Conservation (phyloP, 1,284 basidiomycete species). For the Pseudozyma sp. region DNA sequence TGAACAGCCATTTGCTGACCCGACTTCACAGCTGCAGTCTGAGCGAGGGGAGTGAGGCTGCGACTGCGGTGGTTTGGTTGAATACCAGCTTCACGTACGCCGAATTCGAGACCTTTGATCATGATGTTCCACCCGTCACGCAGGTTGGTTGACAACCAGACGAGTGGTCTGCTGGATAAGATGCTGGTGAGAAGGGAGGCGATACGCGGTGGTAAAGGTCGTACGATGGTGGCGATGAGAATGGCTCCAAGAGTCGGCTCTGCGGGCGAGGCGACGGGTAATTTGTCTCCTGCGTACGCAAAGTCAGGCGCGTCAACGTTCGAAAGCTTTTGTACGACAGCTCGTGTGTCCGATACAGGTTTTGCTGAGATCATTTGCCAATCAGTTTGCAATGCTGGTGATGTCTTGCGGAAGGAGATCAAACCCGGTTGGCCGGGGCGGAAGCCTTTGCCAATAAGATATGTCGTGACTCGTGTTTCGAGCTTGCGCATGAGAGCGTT, state of each 20-base stretch:
- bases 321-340: not conserved
- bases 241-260: conserved; percentile 32
- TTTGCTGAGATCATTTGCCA: conserved; percentile 31
- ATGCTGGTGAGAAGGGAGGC: conserved; percentile 8
- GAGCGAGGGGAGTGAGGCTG: not conserved
- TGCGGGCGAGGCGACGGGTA: conserved; percentile 10
- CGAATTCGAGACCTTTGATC: conserved; percentile 41
- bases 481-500: conserved; percentile 64
- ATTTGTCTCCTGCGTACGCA: conserved; percentile 26
- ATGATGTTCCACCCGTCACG: conserved; percentile 48
- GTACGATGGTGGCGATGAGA: conserved; percentile 22
- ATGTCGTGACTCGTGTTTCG: conserved; percentile 51
- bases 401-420: conserved; percentile 11
- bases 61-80: conserved; percentile 5
- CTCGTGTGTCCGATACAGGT: not conserved
- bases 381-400: not conserved
- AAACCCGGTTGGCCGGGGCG: conserved; percentile 44
- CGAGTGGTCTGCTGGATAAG: conserved; percentile 22
- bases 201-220: conserved; percentile 31
- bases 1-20: not conserved
- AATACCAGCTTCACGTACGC: conserved; percentile 37
- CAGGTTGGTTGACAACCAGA: conserved; percentile 39
- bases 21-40: not conserved
- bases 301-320: conserved; percentile 8
- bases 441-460: conserved; percentile 36